Conservation (phyloP, 2,329 filamentous ascomycete species). For the Fusarium burgessii region DNA sequence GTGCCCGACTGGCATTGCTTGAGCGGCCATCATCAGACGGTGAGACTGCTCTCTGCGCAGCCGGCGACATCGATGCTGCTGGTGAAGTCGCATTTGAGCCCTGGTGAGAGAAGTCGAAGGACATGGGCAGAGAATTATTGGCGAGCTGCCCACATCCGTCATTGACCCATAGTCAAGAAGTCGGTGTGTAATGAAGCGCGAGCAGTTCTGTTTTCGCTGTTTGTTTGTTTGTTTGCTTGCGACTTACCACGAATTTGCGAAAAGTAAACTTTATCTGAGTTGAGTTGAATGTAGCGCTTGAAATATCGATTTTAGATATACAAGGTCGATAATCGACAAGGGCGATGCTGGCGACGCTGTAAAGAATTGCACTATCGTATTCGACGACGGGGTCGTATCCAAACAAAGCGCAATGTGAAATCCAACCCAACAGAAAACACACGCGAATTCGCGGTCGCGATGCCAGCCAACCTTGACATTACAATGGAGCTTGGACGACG, state of each 20-base stretch:
- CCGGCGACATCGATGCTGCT: slow-evolving; percentile 48
- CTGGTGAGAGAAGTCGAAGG: slow-evolving; percentile 30
- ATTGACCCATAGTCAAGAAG: slow-evolving; percentile 51
- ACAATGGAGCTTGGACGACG: slow-evolving; percentile 22
- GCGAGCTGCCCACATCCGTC: slow-evolving; percentile 46
- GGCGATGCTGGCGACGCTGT: slow-evolving; percentile 2
- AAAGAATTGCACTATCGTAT: slow-evolving; percentile 9
- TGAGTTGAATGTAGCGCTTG: background rate
- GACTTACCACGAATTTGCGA: background rate
- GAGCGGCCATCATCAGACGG: slow-evolving; percentile 47
- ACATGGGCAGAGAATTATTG: slow-evolving; percentile 46
- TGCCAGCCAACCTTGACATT: background rate
- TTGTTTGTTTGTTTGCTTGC: slow-evolving; percentile 9
- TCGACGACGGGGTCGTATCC: slow-evolving; percentile 23
- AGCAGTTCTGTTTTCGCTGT: slow-evolving; percentile 14
- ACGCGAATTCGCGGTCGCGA: slow-evolving; percentile 44
- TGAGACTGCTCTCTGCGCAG: slow-evolving; percentile 38
- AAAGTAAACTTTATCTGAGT: background rate
- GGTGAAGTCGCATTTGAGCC: slow-evolving; percentile 40
- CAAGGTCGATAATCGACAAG: background rate
- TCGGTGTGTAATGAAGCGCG: slow-evolving; percentile 18
- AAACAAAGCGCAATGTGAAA: slow-evolving; percentile 36
- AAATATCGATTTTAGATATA: background rate
- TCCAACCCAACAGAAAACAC: slow-evolving; percentile 30
- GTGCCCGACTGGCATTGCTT: slow-evolving; percentile 45